Conservation (phyloP, 148 eudicot genomes). For the Vaccinium darrowii region DNA sequence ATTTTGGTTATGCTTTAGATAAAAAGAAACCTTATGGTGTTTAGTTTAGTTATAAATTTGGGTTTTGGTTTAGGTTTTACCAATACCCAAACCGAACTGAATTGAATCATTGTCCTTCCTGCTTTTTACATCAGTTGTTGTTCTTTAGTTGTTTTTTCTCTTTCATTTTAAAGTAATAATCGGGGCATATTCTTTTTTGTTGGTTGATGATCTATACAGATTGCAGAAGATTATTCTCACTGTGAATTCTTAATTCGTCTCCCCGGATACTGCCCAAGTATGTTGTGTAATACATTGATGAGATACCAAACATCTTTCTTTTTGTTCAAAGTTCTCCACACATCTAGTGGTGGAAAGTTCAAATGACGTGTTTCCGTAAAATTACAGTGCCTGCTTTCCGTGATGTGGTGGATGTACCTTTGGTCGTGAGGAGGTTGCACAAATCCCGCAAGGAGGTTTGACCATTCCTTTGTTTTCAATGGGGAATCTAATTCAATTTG, state of each 20-base stretch:
- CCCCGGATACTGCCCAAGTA: slow-evolving; percentile 99
- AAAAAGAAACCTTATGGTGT: too few species aligned
- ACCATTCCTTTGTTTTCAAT: slow-evolving; percentile 3
- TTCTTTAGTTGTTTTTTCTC: not conserved
- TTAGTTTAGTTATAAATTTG: too few species aligned
- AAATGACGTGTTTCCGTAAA: not conserved
- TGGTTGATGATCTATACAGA: slow-evolving; percentile 40
- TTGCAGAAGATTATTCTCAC: slow-evolving; percentile 98
- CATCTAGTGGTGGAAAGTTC: not conserved
- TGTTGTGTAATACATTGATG: slow-evolving; percentile 24
- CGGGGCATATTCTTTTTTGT: not conserved
- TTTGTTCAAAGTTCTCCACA: not conserved
- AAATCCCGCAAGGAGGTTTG: slow-evolving; percentile 81
- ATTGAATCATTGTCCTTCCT: too few species aligned
- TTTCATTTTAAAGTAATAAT: not conserved
- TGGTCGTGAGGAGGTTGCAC: slow-evolving; percentile 95
- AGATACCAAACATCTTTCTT: not conserved
- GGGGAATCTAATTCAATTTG: not conserved
- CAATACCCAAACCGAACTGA: too few species aligned
- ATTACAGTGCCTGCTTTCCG: slow-evolving; percentile 98
- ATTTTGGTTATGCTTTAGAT: too few species aligned
- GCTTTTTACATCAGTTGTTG: not conserved
- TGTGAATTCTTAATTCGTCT: slow-evolving; percentile 94
- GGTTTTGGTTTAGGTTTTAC: too few species aligned
- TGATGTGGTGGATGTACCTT: slow-evolving; percentile 90